phyloP scores from a whole-genome alignment of 2,329 filamentous ascomycete species.

The Metarhizium anisopliae region DNA sequence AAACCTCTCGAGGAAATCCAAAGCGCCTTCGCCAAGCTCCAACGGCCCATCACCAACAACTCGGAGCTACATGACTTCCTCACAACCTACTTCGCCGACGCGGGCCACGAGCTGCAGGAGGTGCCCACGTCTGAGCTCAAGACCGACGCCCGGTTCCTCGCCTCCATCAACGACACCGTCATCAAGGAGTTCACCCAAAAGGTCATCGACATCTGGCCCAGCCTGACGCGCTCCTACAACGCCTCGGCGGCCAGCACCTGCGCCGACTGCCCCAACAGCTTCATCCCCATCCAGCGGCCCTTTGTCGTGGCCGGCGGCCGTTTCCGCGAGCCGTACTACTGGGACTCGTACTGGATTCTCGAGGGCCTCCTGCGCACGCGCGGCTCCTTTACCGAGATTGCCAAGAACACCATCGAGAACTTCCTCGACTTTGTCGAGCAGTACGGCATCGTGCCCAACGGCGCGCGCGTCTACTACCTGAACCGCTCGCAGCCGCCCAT shows the following conservation, averaged over 20 bases:
- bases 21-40: conserved; percentile 48
- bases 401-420: conserved; percentile 60
- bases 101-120: conserved; percentile 51
- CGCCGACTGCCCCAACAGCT: conserved; percentile 52
- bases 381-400: conserved; percentile 53
- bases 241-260: conserved; percentile 37
- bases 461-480: conserved; percentile 57
- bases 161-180: conserved; percentile 46
- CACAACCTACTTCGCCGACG: conserved; percentile 52
- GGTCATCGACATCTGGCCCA: conserved; percentile 62
- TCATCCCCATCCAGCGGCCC: conserved; percentile 56
- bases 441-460: conserved; percentile 60
- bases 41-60: conserved; percentile 54
- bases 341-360: conserved; percentile 63
- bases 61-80: conserved; percentile 53
- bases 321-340: conserved; percentile 63
- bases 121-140: conserved; percentile 41
- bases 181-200: conserved; percentile 52
- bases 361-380: conserved; percentile 57
- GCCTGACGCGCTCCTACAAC: conserved; percentile 52
- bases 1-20: conserved; percentile 51
- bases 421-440: conserved; percentile 58
- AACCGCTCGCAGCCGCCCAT: conserved; percentile 61
- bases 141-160: conserved; percentile 49
- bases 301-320: conserved; percentile 66